These are phyloP conservation scores for Pyrrhoderma noxium DNA, from an alignment of 1,284 basidiomycete genomes.

Conservation along the genomic window DNA sequence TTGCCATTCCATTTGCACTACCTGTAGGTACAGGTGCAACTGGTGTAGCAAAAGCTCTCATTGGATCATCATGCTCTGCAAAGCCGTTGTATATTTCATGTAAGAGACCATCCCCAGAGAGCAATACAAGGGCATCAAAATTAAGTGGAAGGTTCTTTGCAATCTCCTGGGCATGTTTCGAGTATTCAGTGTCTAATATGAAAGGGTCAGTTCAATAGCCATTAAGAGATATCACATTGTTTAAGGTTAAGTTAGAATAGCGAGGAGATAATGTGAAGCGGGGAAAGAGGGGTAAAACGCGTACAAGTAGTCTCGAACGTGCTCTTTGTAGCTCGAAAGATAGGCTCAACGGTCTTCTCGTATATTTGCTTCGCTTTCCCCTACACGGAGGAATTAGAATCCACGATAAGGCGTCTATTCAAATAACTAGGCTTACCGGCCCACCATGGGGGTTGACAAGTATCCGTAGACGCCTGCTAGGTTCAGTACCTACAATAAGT, in stretches of 20 bases:
- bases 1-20: slow-evolving; percentile 72
- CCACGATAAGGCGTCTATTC: background rate
- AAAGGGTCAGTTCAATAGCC: slow-evolving; percentile 3
- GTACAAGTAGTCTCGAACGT: slow-evolving; percentile 51
- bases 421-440: slow-evolving; percentile 38
- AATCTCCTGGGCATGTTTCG: slow-evolving; percentile 69
- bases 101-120: slow-evolving; percentile 87
- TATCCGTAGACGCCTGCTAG: slow-evolving; percentile 50
- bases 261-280: too few relatives aligned
- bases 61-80: slow-evolving; percentile 62
- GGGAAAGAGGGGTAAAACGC: slow-evolving; percentile 27
- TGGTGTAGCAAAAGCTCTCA: slow-evolving; percentile 67
- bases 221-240: too few relatives aligned
- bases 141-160: slow-evolving; percentile 50
- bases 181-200: slow-evolving; percentile 60
- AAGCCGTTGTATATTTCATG: slow-evolving; percentile 95
- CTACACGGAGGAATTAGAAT: slow-evolving; percentile 28
- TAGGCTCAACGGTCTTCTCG: slow-evolving; percentile 65
- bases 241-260: too few relatives aligned
- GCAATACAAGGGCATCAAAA: slow-evolving; percentile 74
- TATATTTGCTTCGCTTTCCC: slow-evolving; percentile 67
- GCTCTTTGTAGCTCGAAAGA: slow-evolving; percentile 75
- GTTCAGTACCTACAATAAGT: slow-evolving; percentile 38
- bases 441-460: slow-evolving; percentile 90
- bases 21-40: slow-evolving; percentile 87